Conservation (phyloP, 2,329 filamentous ascomycete genomes). For the Botryotinia narcissicola region DNA sequence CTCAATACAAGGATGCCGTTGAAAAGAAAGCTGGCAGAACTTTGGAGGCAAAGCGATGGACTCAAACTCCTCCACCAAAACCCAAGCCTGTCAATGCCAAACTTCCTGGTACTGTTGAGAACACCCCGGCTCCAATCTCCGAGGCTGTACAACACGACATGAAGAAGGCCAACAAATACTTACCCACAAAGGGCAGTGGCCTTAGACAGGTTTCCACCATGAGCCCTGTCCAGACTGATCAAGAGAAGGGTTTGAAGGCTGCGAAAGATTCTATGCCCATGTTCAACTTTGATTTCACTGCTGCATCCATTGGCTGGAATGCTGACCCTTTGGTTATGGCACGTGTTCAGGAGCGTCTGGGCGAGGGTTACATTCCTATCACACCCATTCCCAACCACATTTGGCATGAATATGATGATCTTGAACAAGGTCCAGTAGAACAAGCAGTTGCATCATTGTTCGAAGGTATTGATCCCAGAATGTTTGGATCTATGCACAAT, state of each 20-base stretch:
- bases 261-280: neutral
- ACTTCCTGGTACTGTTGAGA: conserved; percentile 16
- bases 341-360: neutral
- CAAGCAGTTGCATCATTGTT: neutral
- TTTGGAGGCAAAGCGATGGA: conserved; percentile 22
- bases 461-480: neutral
- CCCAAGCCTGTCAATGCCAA: conserved; percentile 23
- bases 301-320: neutral
- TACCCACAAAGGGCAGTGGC: conserved; percentile 19
- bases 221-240: conserved; percentile 22
- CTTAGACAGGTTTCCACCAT: conserved; percentile 23
- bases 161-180: conserved; percentile 19
- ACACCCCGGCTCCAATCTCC: neutral
- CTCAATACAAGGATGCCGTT: neutral
- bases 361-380: neutral
- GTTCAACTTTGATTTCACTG: neutral
- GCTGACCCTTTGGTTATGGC: neutral
- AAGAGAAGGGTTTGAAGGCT: neutral
- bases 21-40: neutral
- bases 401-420: neutral
- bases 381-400: conserved; percentile 13
- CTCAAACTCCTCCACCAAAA: conserved; percentile 21
- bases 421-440: neutral
- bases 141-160: conserved; percentile 16
- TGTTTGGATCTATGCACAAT: neutral